Evolutionary conservation across 2,329 filamentous ascomycete genomes (phyloP), one percentile per base, ranked within the genome.

Genomic region (Arthrobotrys pseudoclavata): DNA sequence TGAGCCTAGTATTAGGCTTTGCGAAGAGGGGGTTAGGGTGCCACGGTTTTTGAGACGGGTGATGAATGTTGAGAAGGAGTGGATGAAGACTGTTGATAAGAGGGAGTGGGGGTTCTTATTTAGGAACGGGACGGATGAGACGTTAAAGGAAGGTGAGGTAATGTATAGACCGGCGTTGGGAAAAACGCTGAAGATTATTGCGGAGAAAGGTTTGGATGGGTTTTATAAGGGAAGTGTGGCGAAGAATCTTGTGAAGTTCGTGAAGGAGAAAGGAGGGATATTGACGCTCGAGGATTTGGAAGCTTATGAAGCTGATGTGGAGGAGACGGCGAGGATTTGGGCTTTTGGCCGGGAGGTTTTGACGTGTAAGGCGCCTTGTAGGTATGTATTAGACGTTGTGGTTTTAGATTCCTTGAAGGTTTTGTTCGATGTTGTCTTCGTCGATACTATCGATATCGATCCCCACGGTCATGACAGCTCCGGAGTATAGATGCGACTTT

Each of bases 141-240:
- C 80, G 4, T 52, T 81, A 9, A 47, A 66, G 2, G 55, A 67
- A 18, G 80, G 81, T 2, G 81, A 81, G 24, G 60, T 80, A 4
- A 80, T 81, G 75, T 79, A 74, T 37, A 71, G 81, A 29, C 69
- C 76, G 31, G 76, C 67, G 31, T 74, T 80, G 24, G 80, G 79
- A 4, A 71, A 77, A 31, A 81, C 80, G 4, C 55, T 81, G 12
- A 69, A 69, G 57, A 55, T 45, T 6, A 80, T 81, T 45, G 78
- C 81, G 10, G 80, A 79, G 22, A 42, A 66, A 9, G 62, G 68
- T 34, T 52, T 50, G 34, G 60, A 47, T 7, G 76, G 78, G 45
- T 81, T 81, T 40, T 81, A 81, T 61, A 76, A 80, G 31, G 81
- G 81, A 3, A 61, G 45, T 10, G 76, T 81, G 50, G 80, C 81